Conservation (phyloP, 2,329 filamentous ascomycete genomes). For the Sporothrix phasma region DNA sequence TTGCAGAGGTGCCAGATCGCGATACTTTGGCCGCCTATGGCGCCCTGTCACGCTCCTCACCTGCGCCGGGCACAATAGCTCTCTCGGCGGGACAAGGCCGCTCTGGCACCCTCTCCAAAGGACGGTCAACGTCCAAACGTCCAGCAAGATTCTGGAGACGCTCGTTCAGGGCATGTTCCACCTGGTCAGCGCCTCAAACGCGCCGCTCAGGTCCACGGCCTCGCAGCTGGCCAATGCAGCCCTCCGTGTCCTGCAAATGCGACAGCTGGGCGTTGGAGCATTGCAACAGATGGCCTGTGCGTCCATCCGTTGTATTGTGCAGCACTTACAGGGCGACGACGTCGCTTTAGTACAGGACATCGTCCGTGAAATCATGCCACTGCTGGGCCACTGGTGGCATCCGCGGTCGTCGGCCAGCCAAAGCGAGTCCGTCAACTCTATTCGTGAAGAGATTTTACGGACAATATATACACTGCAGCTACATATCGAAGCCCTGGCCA, state of each 20-base stretch:
- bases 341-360: conserved; percentile 50
- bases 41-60: conserved; percentile 34
- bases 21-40: conserved; percentile 23
- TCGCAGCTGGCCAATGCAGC: conserved; percentile 46
- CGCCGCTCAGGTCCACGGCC: conserved; percentile 50
- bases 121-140: conserved; percentile 23
- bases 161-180: conserved; percentile 56
- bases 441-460: conserved; percentile 71
- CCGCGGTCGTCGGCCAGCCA: conserved; percentile 51
- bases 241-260: conserved; percentile 51
- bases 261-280: conserved; percentile 47
- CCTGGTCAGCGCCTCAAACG: conserved; percentile 56
- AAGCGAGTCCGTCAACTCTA: conserved; percentile 40
- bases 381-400: conserved; percentile 69
- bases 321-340: conserved; percentile 57
- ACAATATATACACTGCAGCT: conserved; percentile 57
- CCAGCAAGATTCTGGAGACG: conserved; percentile 36
- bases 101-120: conserved; percentile 22
- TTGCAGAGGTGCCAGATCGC: conserved; percentile 34
- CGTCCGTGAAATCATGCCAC: conserved; percentile 53
- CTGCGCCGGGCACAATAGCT: conserved; percentile 31
- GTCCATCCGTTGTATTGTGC: conserved; percentile 61
- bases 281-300: conserved; percentile 65
- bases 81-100: conserved; percentile 25
- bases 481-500: conserved; percentile 49